Percentiles rank a stretch among this genome's conserved stretches.
phyloP scores from a whole-genome alignment of 1,284 basidiomycete species.

The Ceratobasidium sp. region DNA sequence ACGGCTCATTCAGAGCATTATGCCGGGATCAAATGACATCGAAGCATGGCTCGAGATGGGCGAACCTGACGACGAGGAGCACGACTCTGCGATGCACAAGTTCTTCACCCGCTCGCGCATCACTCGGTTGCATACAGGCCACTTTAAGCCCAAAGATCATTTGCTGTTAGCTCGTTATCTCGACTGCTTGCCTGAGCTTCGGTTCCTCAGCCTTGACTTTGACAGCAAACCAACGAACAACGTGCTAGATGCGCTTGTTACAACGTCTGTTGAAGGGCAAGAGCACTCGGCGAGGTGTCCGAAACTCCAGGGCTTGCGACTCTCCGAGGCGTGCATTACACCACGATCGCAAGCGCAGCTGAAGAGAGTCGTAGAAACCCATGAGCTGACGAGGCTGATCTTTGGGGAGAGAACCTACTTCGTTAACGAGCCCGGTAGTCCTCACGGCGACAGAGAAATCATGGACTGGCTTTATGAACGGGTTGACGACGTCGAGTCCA shows the following conservation, averaged over 20 bases:
- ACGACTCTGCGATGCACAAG: constrained; percentile 11
- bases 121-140: neutral
- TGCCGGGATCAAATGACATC: neutral
- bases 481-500: neutral
- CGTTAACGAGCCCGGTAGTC: neutral
- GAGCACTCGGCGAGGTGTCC: neutral
- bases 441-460: neutral
- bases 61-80: neutral
- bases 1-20: neutral
- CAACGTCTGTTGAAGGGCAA: neutral
- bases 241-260: neutral
- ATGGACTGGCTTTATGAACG: constrained; percentile 1
- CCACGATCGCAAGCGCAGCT: neutral
- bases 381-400: neutral
- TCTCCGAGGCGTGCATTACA: constrained; percentile 2
- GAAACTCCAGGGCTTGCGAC: neutral
- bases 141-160: constrained; percentile 1
- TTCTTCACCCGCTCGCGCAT: neutral
- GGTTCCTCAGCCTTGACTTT: neutral
- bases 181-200: neutral
- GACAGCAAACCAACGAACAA: neutral
- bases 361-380: neutral
- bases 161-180: neutral
- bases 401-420: constrained; percentile 1
- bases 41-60: constrained; percentile 13